These are phyloP conservation scores for Chlamydomonas eustigma DNA, from an alignment of 139 green algal genomes.

Conservation along the genomic window DNA sequence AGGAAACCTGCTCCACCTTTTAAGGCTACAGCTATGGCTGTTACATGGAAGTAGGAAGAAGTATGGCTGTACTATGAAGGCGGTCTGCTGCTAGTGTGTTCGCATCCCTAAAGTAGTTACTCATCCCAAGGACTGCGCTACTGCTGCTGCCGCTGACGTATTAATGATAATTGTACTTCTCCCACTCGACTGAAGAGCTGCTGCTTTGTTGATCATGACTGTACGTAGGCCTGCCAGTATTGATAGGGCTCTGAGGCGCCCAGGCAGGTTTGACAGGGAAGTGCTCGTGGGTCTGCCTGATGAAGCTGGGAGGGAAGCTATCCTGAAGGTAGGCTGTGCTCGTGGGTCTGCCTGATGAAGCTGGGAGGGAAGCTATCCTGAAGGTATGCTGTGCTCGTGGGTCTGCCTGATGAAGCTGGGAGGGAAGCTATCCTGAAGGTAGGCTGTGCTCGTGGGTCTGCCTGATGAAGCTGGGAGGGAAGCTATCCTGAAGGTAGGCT, in stretches of 20 bases:
- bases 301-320: neutral
- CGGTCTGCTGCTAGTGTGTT: too few species aligned
- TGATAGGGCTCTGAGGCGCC: conserved; percentile 67
- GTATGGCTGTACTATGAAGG: too few species aligned
- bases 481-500: neutral
- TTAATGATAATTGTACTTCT: too few species aligned
- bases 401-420: neutral
- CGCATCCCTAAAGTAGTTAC: too few species aligned
- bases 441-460: neutral
- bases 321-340: neutral
- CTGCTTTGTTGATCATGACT: too few species aligned
- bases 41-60: too few species aligned
- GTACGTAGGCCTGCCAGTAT: conserved; percentile 67
- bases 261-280: conserved; percentile 72
- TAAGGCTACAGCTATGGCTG: too few species aligned
- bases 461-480: neutral
- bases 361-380: neutral
- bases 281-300: neutral
- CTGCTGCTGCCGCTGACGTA: too few species aligned
- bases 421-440: neutral
- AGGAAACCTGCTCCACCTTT: neutral
- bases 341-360: neutral
- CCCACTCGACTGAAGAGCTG: too few species aligned
- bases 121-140: too few species aligned
- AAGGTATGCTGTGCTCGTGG: neutral